phyloP scores from a whole-genome alignment of 352 stramenopile species.

The Phytophthora pluvialis region DNA sequence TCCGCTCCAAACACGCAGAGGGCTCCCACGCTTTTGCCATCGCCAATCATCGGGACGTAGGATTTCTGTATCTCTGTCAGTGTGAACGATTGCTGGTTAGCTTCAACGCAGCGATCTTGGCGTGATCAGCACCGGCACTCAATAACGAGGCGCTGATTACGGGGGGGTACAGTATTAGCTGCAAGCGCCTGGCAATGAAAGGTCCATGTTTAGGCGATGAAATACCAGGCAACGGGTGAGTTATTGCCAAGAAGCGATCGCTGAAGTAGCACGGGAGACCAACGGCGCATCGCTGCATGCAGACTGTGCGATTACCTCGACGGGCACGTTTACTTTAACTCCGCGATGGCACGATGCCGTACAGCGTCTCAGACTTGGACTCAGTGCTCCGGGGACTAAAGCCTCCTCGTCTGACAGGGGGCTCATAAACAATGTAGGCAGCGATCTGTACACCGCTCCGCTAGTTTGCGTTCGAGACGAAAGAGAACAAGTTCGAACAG shows the following conservation, averaged over 20 bases:
- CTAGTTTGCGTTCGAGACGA: no score
- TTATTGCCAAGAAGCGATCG: neutral
- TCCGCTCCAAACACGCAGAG: no score
- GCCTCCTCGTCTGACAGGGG: neutral
- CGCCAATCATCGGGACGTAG: neutral
- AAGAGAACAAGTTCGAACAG: no score
- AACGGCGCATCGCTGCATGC: neutral
- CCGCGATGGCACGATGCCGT: neutral
- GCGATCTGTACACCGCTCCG: neutral
- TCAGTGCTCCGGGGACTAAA: neutral
- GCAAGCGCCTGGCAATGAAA: no score
- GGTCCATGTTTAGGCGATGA: neutral
- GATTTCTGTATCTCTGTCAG: constrained; percentile 3
- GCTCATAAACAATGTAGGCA: neutral
- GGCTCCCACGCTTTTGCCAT: no score
- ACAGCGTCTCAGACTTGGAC: constrained; percentile 2
- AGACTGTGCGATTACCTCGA: neutral
- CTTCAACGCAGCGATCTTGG: neutral
- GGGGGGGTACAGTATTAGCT: no score
- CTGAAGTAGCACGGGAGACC: no score
- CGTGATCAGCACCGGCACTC: no score
- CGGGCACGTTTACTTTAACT: neutral
- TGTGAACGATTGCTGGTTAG: neutral
- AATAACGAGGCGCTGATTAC: no score
- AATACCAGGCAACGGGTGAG: neutral